Evolutionary conservation across 331 rosid species (phyloP), one percentile per base, ranked within the genome.

Genomic region (Dryas integrifolia): DNA sequence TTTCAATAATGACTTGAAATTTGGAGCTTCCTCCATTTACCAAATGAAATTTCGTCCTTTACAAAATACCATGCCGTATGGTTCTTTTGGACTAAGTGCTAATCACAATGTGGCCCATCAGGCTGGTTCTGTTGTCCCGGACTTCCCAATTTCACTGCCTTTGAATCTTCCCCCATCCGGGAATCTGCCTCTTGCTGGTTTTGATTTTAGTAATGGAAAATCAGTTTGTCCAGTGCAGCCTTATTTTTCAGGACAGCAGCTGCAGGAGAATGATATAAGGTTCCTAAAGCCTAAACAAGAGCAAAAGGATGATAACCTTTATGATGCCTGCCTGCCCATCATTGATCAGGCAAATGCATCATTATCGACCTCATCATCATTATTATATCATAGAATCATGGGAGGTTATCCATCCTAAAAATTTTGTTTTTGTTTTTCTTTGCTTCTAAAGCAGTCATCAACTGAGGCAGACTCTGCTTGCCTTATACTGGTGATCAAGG

Each of bases 251-350:
- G 87, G 88, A 66, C 91, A 86, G 81, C 91, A 82, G 78, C 57
- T 75, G 72, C 84, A 72, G 85, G 85, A 85, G 61, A 74, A 73
- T n/a, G 92, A 80, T 12, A 9, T 69, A 11, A 84, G 90, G 59
- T 84, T 83, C 58, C 65, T 88, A 70, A 82, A 81, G 77, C 93
- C 92, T 48, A 90, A 90, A 80, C 93, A 85, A 69, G 98, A 90
- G 80, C 87, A 80, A 11, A 82, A 79, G 14, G 97, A 90, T 44
- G 88, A 85, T 39, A 9, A 65, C 39, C 47, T 80, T 5, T 80
- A 76, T 43, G 84, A 75, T 77, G 43, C 86, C 24, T 77, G 84
- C 76, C 35, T 82, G 5, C 84, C 90, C 26, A 14, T 75, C 21
- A 65, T 69, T 16, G 96, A 85, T 72, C 83, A 65, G 72, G 77